phyloP scores from a whole-genome alignment of 495 filamentous ascomycete genomes.

The Aspergillus cristatus region DNA sequence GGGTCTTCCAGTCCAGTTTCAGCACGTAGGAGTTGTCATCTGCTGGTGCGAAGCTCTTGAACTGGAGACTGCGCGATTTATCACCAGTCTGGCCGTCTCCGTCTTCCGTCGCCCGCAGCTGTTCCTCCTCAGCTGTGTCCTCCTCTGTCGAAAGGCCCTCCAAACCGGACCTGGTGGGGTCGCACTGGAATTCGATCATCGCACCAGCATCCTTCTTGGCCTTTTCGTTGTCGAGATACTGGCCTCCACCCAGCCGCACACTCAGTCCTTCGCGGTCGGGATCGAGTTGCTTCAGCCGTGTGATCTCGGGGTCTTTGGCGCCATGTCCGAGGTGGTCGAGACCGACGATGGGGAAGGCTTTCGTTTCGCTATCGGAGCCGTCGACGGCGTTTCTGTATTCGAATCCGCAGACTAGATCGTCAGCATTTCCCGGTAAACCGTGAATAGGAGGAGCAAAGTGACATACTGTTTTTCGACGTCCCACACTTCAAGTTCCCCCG shows the following conservation, averaged over 20 bases:
- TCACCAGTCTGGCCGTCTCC: constrained; percentile 21
- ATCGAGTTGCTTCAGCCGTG: constrained; percentile 54
- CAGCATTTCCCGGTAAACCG: background rate
- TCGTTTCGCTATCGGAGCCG: constrained; percentile 21
- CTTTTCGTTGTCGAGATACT: constrained; percentile 34
- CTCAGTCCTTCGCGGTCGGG: constrained; percentile 57
- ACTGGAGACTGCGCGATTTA: constrained; percentile 53
- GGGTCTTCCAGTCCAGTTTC: constrained; percentile 72
- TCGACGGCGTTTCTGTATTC: constrained; percentile 37
- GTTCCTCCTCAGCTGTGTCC: constrained; percentile 9
- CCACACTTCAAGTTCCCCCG: constrained; percentile 55
- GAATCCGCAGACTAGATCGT: constrained; percentile 69
- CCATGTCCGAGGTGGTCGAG: constrained; percentile 48
- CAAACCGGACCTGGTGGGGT: constrained; percentile 54
- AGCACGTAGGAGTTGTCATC: constrained; percentile 47
- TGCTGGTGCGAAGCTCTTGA: constrained; percentile 54
- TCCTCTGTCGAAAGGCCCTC: constrained; percentile 48
- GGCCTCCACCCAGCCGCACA: constrained; percentile 60
- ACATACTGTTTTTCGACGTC: constrained; percentile 41
- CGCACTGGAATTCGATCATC: constrained; percentile 78
- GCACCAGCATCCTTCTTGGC: constrained; percentile 52
- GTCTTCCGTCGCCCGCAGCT: constrained; percentile 13
- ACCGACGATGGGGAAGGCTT: constrained; percentile 66
- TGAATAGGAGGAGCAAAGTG: background rate
- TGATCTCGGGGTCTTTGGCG: constrained; percentile 47